Conservation (phyloP, 306 rosid species). For the Prunus armeniaca region DNA sequence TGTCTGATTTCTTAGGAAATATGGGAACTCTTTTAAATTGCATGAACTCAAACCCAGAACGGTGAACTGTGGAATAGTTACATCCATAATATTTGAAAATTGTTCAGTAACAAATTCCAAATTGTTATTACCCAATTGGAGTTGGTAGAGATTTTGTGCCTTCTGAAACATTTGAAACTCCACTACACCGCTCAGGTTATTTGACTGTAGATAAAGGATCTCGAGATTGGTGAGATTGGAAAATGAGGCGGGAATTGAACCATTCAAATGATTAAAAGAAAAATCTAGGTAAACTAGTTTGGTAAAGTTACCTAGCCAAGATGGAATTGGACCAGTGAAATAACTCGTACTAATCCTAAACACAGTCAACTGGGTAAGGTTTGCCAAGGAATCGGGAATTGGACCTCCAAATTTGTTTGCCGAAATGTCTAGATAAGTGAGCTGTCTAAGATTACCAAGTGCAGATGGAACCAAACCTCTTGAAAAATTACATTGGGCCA, state of each 20-base stretch:
- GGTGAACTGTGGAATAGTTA: neutral
- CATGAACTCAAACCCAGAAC: rapidly evolving
- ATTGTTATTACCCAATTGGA: too few species aligned
- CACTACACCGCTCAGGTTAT: too few species aligned
- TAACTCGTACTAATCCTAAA: rapidly evolving
- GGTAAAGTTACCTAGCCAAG: too few species aligned
- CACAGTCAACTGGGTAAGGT: too few species aligned
- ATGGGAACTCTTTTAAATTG: too few species aligned
- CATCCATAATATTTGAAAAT: neutral
- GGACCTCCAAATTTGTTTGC: neutral
- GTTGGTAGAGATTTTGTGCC: too few species aligned
- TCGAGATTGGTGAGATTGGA: neutral
- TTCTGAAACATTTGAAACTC: too few species aligned
- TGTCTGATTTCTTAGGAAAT: too few species aligned
- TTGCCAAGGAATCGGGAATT: too few species aligned
- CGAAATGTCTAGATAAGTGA: neutral
- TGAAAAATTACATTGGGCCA: neutral
- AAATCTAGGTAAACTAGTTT: too few species aligned
- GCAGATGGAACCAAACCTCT: neutral
- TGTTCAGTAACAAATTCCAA: too few species aligned
- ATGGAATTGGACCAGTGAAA: too few species aligned
- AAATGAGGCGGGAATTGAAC: neutral
- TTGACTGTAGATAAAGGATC: rapidly evolving
- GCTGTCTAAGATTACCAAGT: constrained; percentile 10
- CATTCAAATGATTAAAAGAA: neutral